Conservation (phyloP, 1,284 basidiomycete genomes). For the Cutaneotrichosporon sp. region DNA sequence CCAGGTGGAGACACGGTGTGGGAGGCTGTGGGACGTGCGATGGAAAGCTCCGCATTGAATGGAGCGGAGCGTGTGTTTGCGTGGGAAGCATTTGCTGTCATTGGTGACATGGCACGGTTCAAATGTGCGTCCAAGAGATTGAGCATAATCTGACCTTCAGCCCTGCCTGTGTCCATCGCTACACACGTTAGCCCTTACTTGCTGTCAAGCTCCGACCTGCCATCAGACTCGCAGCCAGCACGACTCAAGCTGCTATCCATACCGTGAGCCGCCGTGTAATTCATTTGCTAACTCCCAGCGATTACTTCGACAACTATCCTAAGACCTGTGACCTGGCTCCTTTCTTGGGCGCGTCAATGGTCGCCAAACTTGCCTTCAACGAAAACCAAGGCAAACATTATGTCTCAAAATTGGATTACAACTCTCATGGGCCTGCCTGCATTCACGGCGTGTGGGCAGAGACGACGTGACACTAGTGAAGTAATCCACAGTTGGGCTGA, state of each 20-base stretch:
- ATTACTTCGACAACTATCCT: constrained; percentile 87
- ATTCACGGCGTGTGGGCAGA: constrained; percentile 36
- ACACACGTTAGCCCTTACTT: constrained; percentile 69
- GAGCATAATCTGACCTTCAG: constrained; percentile 23
- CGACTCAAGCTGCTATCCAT: constrained; percentile 63
- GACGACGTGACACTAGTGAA: not conserved
- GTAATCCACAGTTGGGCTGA: not conserved
- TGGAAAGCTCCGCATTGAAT: constrained; percentile 32
- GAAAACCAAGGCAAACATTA: constrained; percentile 41
- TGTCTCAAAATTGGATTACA: constrained; percentile 48
- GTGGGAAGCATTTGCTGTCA: constrained; percentile 76
- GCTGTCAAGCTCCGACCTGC: constrained; percentile 56
- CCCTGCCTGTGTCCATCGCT: constrained; percentile 59
- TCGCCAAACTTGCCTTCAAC: constrained; percentile 59
- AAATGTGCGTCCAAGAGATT: constrained; percentile 57
- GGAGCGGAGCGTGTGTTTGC: constrained; percentile 61
- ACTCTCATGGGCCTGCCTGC: constrained; percentile 43
- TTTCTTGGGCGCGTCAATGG: constrained; percentile 80
- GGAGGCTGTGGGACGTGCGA: constrained; percentile 42
- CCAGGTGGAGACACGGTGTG: constrained; percentile 55
- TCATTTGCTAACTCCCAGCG: constrained; percentile 37
- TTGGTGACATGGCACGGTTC: constrained; percentile 71
- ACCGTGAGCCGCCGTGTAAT: constrained; percentile 50
- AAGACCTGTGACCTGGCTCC: constrained; percentile 75
- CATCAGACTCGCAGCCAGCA: constrained; percentile 57